These are phyloP conservation scores for Fusarium armeniacum DNA, from an alignment of 2,329 filamentous ascomycete genomes.

Conservation along the genomic window DNA sequence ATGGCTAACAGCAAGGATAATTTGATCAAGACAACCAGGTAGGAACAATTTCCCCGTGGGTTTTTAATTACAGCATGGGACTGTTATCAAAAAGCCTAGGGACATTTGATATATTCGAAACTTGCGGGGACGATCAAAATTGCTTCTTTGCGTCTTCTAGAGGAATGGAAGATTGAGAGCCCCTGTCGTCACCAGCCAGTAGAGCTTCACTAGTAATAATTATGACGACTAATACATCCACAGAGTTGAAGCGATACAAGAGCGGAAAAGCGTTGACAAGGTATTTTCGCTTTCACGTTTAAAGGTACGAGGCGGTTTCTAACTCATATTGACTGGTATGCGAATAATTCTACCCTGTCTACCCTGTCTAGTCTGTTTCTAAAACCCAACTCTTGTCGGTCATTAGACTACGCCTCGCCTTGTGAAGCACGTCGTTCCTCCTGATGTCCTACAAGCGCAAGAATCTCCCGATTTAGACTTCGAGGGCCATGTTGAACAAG, in stretches of 20 bases:
- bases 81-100: not conserved
- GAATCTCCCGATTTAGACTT: slow-evolving; percentile 44
- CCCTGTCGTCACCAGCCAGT: slow-evolving; percentile 10
- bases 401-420: not conserved
- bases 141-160: slow-evolving; percentile 16
- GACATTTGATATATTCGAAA: slow-evolving; percentile 16
- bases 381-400: not conserved
- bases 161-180: slow-evolving; percentile 11
- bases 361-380: not conserved
- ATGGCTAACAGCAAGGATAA: slow-evolving; percentile 7
- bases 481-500: slow-evolving; percentile 34
- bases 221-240: not conserved
- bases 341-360: not conserved
- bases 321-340: slow-evolving; percentile 12
- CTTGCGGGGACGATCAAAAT: slow-evolving; percentile 8
- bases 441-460: slow-evolving; percentile 44
- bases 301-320: not conserved
- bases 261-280: not conserved
- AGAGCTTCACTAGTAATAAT: slow-evolving; percentile 3
- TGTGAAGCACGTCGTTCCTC: slow-evolving; percentile 2
- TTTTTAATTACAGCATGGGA: slow-evolving; percentile 9
- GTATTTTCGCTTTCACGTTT: not conserved
- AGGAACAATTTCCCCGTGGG: slow-evolving; percentile 5
- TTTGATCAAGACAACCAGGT: slow-evolving; percentile 11
- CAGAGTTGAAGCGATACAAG: slow-evolving; percentile 5